Evolutionary conservation across 345 rosid genomes (phyloP).

Genomic region (Salix koriyanagi): DNA sequence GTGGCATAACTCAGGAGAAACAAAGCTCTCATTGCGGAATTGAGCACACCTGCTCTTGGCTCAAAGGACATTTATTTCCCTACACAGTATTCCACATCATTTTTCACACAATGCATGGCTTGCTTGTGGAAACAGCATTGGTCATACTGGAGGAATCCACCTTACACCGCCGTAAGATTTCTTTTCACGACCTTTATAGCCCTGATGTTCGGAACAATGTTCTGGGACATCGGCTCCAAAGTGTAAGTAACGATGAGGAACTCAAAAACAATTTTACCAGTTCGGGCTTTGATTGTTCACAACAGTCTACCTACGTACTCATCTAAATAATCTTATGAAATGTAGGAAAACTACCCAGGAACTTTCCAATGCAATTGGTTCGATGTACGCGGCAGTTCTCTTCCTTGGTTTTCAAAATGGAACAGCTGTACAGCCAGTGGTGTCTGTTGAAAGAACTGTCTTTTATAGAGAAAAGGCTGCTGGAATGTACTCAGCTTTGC

Average conservation of each 20-base stretch:
- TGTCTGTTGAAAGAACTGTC: slow-evolving; percentile 63
- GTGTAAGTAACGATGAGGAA: not conserved
- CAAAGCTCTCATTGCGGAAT: slow-evolving; percentile 15
- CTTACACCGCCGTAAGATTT: slow-evolving; percentile 22
- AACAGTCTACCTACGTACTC: not conserved
- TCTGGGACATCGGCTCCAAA: slow-evolving; percentile 26
- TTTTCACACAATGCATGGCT: slow-evolving; percentile 16
- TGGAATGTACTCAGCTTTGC: slow-evolving; percentile 77
- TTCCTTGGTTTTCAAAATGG: slow-evolving; percentile 67
- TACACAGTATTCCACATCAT: slow-evolving; percentile 14
- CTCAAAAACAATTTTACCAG: not conserved
- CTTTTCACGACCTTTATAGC: slow-evolving; percentile 18
- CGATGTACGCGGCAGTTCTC: slow-evolving; percentile 65
- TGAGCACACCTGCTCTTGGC: slow-evolving; percentile 15
- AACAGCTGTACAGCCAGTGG: slow-evolving; percentile 59
- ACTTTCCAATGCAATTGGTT: slow-evolving; percentile 64
- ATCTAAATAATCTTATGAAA: not conserved
- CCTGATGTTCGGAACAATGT: slow-evolving; percentile 25
- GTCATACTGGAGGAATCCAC: slow-evolving; percentile 28
- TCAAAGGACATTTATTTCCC: slow-evolving; percentile 20
- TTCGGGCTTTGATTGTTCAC: not conserved
- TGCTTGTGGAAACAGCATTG: slow-evolving; percentile 25
- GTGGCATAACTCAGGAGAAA: slow-evolving; percentile 40
- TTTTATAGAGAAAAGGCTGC: slow-evolving; percentile 79
- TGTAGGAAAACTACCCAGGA: slow-evolving; percentile 47